Percentiles rank a stretch among this genome's conserved stretches.
These are phyloP conservation scores for Ophiognomonia clavigignenti-juglandacearum DNA, from an alignment of 2,329 filamentous ascomycete species.

Conservation along the genomic window DNA sequence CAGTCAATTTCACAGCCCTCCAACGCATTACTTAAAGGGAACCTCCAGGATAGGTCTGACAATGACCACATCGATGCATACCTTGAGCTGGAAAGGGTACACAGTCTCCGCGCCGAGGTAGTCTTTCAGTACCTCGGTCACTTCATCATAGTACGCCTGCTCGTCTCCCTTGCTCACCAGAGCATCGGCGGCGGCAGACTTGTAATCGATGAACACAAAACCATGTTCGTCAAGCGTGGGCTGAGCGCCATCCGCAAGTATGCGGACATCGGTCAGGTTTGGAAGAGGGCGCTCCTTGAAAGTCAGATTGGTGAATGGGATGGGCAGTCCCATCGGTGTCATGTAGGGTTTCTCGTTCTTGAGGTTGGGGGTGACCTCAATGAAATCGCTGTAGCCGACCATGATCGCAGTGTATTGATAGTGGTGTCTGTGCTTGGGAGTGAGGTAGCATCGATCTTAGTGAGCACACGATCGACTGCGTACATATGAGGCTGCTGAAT, in stretches of 20 bases:
- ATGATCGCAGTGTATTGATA: too few species aligned
- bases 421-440: too few species aligned
- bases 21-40: too few species aligned
- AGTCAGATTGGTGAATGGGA: not conserved
- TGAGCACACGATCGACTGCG: too few species aligned
- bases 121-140: not conserved
- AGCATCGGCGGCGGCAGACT: not conserved
- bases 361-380: not conserved
- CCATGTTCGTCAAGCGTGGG: not conserved
- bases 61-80: not conserved
- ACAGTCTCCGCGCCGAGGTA: not conserved
- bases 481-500: too few species aligned
- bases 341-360: not conserved
- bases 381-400: not conserved
- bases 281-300: not conserved
- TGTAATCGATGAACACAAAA: not conserved
- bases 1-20: too few species aligned
- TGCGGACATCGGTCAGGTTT: not conserved
- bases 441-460: too few species aligned
- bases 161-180: not conserved
- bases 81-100: not conserved
- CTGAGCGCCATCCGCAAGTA: not conserved
- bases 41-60: not conserved
- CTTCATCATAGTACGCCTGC: not conserved
- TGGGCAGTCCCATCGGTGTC: not conserved